A percentile compares a stretch with the other conserved stretches of the same genome.
Evolutionary conservation across 139 green algal genomes (phyloP).

Genomic region (Coccomyxa sp.): DNA sequence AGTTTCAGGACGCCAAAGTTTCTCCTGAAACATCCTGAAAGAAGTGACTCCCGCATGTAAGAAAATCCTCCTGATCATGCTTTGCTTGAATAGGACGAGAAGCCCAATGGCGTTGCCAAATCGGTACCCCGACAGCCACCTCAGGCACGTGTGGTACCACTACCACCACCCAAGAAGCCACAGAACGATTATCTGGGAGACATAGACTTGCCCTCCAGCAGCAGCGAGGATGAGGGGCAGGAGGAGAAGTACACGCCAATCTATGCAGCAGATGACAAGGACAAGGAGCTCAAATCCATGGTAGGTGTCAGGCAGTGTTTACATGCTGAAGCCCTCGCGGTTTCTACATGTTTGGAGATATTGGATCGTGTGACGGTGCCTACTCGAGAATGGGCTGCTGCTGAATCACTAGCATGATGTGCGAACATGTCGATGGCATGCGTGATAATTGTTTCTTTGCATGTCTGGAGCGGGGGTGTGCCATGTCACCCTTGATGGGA

Average conservation of each 20-base stretch:
- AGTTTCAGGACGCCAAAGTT: neutral
- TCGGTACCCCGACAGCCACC: neutral
- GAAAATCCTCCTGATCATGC: neutral
- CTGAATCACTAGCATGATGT: neutral
- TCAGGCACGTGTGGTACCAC: neutral
- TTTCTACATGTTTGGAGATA: neutral
- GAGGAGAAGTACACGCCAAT: conserved; percentile 29
- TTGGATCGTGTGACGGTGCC: neutral
- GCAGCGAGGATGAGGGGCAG: conserved; percentile 47
- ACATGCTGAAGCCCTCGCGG: neutral
- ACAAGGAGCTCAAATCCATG: conserved; percentile 20
- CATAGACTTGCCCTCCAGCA: conserved; percentile 87
- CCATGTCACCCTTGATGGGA: no score
- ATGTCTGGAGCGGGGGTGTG: neutral
- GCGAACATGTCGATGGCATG: conserved; percentile 1
- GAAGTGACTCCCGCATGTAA: neutral
- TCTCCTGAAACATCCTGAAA: neutral
- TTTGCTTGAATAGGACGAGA: neutral
- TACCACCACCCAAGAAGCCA: conserved; percentile 6
- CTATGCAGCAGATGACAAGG: neutral
- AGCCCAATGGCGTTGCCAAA: neutral
- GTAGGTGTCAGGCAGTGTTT: conserved; percentile 10
- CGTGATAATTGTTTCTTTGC: neutral
- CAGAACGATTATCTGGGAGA: conserved; percentile 76
- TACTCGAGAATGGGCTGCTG: neutral